Base-by-base conservation (phyloP, 345 rosid genomes). In the Trapa bicornis region DNA sequence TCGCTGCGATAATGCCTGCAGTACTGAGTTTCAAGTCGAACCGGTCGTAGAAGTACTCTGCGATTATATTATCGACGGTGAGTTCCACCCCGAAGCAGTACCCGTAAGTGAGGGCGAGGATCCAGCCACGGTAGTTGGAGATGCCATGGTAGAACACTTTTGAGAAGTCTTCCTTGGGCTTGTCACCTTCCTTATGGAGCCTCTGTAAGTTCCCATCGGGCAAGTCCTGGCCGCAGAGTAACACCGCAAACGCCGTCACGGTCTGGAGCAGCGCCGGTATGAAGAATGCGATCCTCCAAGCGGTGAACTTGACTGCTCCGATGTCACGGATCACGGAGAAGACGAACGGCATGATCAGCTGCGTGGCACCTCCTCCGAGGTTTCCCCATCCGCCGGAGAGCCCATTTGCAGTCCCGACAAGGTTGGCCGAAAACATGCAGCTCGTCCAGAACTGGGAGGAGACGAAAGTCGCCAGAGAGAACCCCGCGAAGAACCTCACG, bases 401-500 rank as follows among this genome's bases (percentile, higher is more conserved):
- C 0, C 91, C 98, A 33, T 92, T 92, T 13, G 96, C 95, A 0
- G 92, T 74, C 8, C 92, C 98, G 0, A 92, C 96, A 1, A 89
- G 88, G 0, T 79, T 77, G 11, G 83, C 70, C 0, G 92, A 83
- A 70, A 92, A 89, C 98, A 92, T 92, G 4, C 92, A 85, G 79
- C 95, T 89, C 98, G 89, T 92, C 96, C 98, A 92, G 82, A 85
- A 92, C 67, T 92, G 98, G 5, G 94, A 86, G n/a, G 98, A 92
- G 57, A 92, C 96, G 36, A 91, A 91, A 52, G 90, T 87, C 39
- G 96, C 83, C 0, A 89, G 80, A 9, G 97, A 89, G 76, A 91
- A 91, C 35, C 97, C 97, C 0, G 89, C 81, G 70, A 83, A 85
- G 73, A 91, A 91, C 0, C 97, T 76, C 7, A 91, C 82, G 0